Percentiles rank a stretch among this genome's conserved stretches.
These are phyloP conservation scores for Volvariella volvacea DNA, from an alignment of 1,284 basidiomycete genomes.

Conservation along the genomic window DNA sequence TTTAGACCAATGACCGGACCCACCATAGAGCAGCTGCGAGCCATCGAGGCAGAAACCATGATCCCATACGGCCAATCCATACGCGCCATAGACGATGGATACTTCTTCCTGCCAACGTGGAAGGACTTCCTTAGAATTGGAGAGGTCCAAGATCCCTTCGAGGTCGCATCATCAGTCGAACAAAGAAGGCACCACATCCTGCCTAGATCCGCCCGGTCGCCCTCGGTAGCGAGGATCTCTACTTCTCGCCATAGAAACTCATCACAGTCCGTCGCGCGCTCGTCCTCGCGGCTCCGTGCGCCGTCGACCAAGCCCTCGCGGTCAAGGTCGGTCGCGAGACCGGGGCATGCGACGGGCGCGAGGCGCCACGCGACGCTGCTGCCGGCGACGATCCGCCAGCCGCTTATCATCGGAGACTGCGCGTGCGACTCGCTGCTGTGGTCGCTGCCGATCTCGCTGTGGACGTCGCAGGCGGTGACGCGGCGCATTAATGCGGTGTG, in stretches of 20 bases:
- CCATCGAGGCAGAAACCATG: slow-evolving; percentile 48
- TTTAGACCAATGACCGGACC: slow-evolving; percentile 34
- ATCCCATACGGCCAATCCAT: slow-evolving; percentile 39
- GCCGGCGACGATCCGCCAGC: slow-evolving; percentile 35
- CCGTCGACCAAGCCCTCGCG: slow-evolving; percentile 10
- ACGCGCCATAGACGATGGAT: slow-evolving; percentile 59
- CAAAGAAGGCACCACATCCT: slow-evolving; percentile 22
- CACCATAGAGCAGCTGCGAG: slow-evolving; percentile 54
- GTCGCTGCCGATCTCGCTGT: slow-evolving; percentile 49
- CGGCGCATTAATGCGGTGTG: slow-evolving; percentile 66
- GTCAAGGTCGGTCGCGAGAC: slow-evolving; percentile 12
- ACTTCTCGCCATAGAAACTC: not conserved
- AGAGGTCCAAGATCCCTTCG: slow-evolving; percentile 18
- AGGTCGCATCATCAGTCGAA: too few species aligned
- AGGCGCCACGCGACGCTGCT: not conserved
- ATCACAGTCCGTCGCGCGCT: slow-evolving; percentile 1
- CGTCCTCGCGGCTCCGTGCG: slow-evolving; percentile 19
- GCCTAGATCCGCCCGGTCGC: not conserved
- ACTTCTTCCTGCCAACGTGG: slow-evolving; percentile 60
- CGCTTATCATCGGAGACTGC: slow-evolving; percentile 69
- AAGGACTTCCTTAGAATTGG: slow-evolving; percentile 33
- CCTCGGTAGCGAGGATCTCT: not conserved
- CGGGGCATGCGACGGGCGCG: slow-evolving; percentile 6
- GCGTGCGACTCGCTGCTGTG: slow-evolving; percentile 59
- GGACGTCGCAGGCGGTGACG: slow-evolving; percentile 53